A percentile compares a stretch with the other conserved stretches of the same genome.
Conservation (phyloP, 192 early-diverging fungal species). For the Podila horticola region DNA sequence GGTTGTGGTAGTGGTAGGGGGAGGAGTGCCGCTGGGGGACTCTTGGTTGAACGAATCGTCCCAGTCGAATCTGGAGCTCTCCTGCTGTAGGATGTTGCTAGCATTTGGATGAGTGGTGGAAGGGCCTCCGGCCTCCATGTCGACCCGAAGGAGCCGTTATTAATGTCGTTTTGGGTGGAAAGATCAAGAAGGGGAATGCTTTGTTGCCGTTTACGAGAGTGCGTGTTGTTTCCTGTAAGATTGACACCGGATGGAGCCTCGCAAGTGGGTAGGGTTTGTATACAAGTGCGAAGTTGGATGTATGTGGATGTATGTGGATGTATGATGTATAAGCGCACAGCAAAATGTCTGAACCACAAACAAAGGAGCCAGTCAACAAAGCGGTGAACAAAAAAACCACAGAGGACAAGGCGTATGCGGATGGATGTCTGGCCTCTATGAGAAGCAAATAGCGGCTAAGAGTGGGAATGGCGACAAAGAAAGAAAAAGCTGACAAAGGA, state of each 20-base stretch:
- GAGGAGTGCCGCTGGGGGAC: conserved; percentile 11
- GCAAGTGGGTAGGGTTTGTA: no score
- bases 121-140: background rate
- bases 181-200: background rate
- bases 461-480: background rate
- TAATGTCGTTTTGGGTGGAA: background rate
- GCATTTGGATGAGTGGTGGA: background rate
- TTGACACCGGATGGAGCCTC: background rate
- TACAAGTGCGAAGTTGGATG: no score
- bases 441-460: no score
- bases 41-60: conserved; percentile 31
- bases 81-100: background rate
- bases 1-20: conserved; percentile 9
- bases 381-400: background rate
- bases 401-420: background rate
- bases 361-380: background rate
- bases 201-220: background rate
- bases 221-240: background rate
- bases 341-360: background rate
- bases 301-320: no score
- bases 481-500: conserved; percentile 1
- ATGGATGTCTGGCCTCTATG: no score
- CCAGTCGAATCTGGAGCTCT: conserved; percentile 4
- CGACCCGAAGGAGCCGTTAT: background rate
- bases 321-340: no score